Evolutionary conservation across 225 moss, liverwort and hornwort genomes (phyloP).

Genomic region (Thuidium tamariscinum): DNA sequence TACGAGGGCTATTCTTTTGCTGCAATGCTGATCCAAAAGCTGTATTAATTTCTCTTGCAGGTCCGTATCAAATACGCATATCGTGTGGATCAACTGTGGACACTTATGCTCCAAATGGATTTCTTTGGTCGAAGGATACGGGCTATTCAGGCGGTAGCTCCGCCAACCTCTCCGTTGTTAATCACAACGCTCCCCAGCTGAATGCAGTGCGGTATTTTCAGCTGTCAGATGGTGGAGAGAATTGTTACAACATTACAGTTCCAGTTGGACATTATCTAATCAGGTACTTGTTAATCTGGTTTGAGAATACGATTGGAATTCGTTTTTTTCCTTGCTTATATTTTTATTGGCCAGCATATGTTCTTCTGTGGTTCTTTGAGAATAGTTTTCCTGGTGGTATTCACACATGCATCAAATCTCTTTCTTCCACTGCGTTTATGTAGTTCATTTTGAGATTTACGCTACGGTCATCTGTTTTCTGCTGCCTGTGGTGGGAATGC

Average conservation of each 20-base stretch:
- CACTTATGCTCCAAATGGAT: slow-evolving; percentile 20
- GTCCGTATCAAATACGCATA: slow-evolving; percentile 48
- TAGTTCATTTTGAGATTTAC: not conserved
- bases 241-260: slow-evolving; percentile 81
- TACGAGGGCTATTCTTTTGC: not conserved
- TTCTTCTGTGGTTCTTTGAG: not conserved
- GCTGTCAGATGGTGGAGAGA: slow-evolving; percentile 64
- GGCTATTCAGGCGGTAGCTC: slow-evolving; percentile 60
- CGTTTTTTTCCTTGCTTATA: not conserved
- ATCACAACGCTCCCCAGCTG: slow-evolving; percentile 25
- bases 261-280: slow-evolving; percentile 67
- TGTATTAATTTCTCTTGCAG: not conserved
- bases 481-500: not conserved
- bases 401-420: not conserved
- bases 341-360: not conserved
- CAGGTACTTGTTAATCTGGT: slow-evolving; percentile 18
- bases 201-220: slow-evolving; percentile 60
- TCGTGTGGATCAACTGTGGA: slow-evolving; percentile 50
- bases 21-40: not conserved
- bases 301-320: not conserved
- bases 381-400: not conserved
- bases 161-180: slow-evolving; percentile 32
- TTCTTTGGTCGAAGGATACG: slow-evolving; percentile 47
- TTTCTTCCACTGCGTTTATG: not conserved
- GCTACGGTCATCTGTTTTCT: not conserved